Evolutionary conservation across 805 yeast genomes (phyloP).

Genomic region (Lachancea lanzarotensis): DNA sequence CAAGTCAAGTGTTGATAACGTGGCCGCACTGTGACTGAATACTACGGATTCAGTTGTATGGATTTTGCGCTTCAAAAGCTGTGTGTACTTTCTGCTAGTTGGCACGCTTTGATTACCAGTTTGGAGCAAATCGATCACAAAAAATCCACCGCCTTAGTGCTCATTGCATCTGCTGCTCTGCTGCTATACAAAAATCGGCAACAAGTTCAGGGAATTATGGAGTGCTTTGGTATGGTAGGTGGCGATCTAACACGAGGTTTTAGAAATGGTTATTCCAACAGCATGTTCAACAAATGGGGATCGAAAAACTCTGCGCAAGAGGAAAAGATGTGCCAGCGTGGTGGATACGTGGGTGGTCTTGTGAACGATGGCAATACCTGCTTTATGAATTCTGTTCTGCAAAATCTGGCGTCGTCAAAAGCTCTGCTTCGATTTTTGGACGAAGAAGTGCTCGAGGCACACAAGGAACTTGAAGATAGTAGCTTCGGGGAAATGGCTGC

Average conservation of each 20-base stretch:
- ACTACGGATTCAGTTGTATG: slow-evolving; percentile 3
- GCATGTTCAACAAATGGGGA: slow-evolving; percentile 19
- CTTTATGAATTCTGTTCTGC: slow-evolving; percentile 88
- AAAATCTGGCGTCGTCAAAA: slow-evolving; percentile 69
- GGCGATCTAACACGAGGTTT: slow-evolving; percentile 8
- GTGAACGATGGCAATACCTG: slow-evolving; percentile 91
- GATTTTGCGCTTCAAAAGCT: slow-evolving; percentile 2
- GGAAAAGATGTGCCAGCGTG: slow-evolving; percentile 42
- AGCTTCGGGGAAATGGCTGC: slow-evolving; percentile 12
- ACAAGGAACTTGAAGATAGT: slow-evolving; percentile 6
- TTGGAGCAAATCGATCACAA: slow-evolving; percentile 1
- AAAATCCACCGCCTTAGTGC: slow-evolving; percentile 4
- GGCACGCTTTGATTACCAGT: slow-evolving; percentile 3
- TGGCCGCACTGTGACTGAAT: neutral
- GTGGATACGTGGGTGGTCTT: slow-evolving; percentile 79
- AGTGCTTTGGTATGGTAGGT: slow-evolving; percentile 8
- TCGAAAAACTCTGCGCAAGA: slow-evolving; percentile 17
- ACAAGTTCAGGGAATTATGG: slow-evolving; percentile 8
- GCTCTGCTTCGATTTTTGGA: slow-evolving; percentile 53
- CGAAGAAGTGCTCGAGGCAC: slow-evolving; percentile 28
- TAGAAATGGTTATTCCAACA: slow-evolving; percentile 10
- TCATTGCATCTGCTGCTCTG: slow-evolving; percentile 7
- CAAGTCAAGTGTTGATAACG: neutral
- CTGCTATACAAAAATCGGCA: slow-evolving; percentile 10
- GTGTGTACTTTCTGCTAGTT: slow-evolving; percentile 3